Evolutionary conservation across 2,329 filamentous ascomycete genomes (phyloP).

Genomic region (Penicillium sp.): DNA sequence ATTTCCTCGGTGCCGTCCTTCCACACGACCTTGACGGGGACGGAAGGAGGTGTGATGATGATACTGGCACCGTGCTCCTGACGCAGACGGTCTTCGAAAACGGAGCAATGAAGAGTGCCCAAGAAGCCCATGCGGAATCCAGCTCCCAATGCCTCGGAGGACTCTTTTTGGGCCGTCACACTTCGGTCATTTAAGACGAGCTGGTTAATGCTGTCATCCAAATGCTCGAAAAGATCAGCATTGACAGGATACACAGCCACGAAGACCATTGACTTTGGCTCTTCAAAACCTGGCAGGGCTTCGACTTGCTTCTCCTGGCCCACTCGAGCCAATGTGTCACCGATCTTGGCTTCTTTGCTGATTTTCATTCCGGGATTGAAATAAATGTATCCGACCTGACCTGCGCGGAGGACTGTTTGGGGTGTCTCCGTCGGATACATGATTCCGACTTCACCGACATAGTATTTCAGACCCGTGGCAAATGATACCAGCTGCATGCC

Average conservation of each 20-base stretch:
- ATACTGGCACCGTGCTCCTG: slow-evolving; percentile 94
- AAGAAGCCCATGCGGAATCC: slow-evolving; percentile 94
- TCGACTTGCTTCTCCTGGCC: slow-evolving; percentile 75
- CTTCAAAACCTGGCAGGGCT: slow-evolving; percentile 87
- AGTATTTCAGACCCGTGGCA: slow-evolving; percentile 85
- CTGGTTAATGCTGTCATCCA: slow-evolving; percentile 93
- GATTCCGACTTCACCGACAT: slow-evolving; percentile 93
- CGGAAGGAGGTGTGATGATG: slow-evolving; percentile 94
- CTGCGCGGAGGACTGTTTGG: slow-evolving; percentile 77
- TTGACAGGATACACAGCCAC: slow-evolving; percentile 95
- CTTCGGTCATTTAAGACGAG: slow-evolving; percentile 93
- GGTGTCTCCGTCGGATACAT: slow-evolving; percentile 88
- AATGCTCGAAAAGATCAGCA: slow-evolving; percentile 77
- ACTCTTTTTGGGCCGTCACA: slow-evolving; percentile 90
- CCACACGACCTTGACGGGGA: slow-evolving; percentile 85
- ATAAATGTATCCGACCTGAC: slow-evolving; percentile 93
- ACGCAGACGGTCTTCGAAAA: slow-evolving; percentile 91
- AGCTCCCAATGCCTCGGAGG: slow-evolving; percentile 87
- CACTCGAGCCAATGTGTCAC: slow-evolving; percentile 87
- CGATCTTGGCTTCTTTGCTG: slow-evolving; percentile 92
- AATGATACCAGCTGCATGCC: slow-evolving; percentile 87
- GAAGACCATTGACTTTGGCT: slow-evolving; percentile 98
- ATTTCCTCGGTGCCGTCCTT: slow-evolving; percentile 74
- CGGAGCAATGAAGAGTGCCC: slow-evolving; percentile 97
- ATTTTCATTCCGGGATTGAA: slow-evolving; percentile 99